phyloP scores from a whole-genome alignment of 768 basidiomycete species.

The Boletus sp. region DNA sequence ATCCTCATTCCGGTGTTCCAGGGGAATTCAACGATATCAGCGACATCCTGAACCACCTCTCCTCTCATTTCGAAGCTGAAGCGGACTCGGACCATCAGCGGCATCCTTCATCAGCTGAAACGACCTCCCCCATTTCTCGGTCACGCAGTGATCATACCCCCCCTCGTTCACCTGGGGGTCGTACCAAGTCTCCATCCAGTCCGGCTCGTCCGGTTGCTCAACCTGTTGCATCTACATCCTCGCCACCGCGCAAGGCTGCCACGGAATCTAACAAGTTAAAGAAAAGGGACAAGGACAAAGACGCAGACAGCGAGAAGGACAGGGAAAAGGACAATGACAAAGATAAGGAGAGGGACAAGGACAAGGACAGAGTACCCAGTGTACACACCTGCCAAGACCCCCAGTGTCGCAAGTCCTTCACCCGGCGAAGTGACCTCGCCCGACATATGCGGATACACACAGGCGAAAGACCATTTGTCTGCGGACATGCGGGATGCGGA shows the following conservation, averaged over 20 bases:
- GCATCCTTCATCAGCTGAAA: constrained; percentile 36
- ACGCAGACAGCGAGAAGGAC: constrained; percentile 27
- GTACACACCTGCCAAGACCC: constrained; percentile 68
- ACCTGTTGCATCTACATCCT: constrained; percentile 54
- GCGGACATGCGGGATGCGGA: constrained; percentile 68
- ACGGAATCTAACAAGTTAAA: constrained; percentile 27
- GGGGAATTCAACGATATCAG: constrained; percentile 69
- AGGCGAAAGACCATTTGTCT: constrained; percentile 83
- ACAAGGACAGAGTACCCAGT: constrained; percentile 47
- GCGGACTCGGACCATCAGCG: constrained; percentile 42
- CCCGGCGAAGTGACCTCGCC: constrained; percentile 77
- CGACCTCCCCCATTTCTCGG: constrained; percentile 32
- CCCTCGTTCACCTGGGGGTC: constrained; percentile 18
- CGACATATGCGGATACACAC: constrained; percentile 91
- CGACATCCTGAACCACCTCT: constrained; percentile 74
- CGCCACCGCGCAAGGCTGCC: constrained; percentile 24
- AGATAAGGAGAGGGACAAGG: constrained; percentile 19
- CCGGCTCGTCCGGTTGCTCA: constrained; percentile 35
- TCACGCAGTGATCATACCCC: constrained; percentile 24
- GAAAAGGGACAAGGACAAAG: constrained; percentile 31
- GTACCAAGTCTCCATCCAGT: constrained; percentile 38
- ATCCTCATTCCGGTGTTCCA: constrained; percentile 48
- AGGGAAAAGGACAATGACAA: constrained; percentile 5
- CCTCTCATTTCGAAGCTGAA: constrained; percentile 64
- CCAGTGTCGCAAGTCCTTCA: constrained; percentile 78